phyloP scores from a whole-genome alignment of 2,329 filamentous ascomycete species.

The Rugonectria rugulosa region DNA sequence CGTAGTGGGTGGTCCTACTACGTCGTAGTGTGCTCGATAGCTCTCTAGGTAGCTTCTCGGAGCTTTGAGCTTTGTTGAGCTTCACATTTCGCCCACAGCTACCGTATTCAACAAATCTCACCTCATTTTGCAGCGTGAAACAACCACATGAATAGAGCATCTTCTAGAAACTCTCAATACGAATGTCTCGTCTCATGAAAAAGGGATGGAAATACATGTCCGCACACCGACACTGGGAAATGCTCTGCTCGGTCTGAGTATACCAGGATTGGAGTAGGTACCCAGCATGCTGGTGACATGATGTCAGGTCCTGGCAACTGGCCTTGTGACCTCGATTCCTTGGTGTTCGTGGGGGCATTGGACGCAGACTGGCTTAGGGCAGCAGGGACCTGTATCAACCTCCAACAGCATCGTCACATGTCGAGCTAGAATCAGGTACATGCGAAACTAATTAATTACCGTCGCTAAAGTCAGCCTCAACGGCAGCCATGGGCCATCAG shows the following conservation, averaged over 20 bases:
- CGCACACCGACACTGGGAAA: constrained; percentile 28
- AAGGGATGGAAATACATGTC: constrained; percentile 6
- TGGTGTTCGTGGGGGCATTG: constrained; percentile 28
- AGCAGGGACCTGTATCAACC: constrained; percentile 21
- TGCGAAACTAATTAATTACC: constrained; percentile 1
- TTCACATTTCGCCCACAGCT: not conserved
- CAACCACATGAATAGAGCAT: not conserved
- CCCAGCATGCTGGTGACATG: constrained; percentile 38
- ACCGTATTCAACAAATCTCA: not conserved
- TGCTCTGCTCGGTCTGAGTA: constrained; percentile 15
- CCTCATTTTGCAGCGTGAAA: not conserved
- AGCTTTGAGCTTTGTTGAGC: constrained; percentile 5
- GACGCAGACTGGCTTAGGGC: constrained; percentile 21
- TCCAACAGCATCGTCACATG: constrained; percentile 5
- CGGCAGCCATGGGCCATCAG: not conserved
- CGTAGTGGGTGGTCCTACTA: constrained; percentile 8
- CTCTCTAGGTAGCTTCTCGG: not conserved
- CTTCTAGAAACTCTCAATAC: not conserved
- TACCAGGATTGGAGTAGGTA: constrained; percentile 22
- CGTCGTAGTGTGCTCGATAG: not conserved
- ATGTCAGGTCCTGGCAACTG: constrained; percentile 36
- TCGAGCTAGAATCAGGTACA: not conserved
- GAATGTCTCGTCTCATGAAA: not conserved
- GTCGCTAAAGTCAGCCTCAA: not conserved
- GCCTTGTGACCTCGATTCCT: constrained; percentile 31